phyloP scores from a whole-genome alignment of 345 rosid species.

The Lagerstroemia speciosa region DNA sequence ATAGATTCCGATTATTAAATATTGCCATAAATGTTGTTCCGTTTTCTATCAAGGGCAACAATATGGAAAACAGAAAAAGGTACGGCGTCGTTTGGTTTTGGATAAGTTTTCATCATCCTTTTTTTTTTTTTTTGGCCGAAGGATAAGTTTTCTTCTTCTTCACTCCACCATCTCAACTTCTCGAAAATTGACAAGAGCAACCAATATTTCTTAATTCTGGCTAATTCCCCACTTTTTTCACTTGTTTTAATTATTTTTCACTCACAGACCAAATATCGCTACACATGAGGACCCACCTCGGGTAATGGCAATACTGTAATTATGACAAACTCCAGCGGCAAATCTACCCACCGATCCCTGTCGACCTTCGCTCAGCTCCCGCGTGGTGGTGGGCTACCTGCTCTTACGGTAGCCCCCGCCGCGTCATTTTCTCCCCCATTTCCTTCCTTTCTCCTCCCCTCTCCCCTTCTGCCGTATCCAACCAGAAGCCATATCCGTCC shows the following conservation, averaged over 20 bases:
- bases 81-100: too few relatives aligned
- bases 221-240: too few relatives aligned
- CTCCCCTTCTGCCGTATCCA: neutral
- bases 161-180: too few relatives aligned
- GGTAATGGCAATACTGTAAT: neutral
- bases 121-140: too few relatives aligned
- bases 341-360: neutral
- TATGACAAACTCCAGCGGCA: neutral
- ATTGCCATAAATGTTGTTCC: too few relatives aligned
- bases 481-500: neutral
- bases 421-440: conserved; percentile 6
- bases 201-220: too few relatives aligned
- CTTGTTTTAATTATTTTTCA: too few relatives aligned
- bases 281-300: neutral
- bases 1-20: too few relatives aligned
- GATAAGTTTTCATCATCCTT: too few relatives aligned
- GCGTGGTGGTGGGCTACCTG: conserved; percentile 10
- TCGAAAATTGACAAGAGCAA: too few relatives aligned
- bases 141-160: too few relatives aligned
- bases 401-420: conserved; percentile 5
- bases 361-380: neutral
- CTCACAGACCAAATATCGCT: too few relatives aligned
- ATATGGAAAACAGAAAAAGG: neutral
- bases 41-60: neutral
- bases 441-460: neutral